A percentile compares a stretch with the other conserved stretches of the same genome.
Evolutionary conservation across 1,284 basidiomycete genomes (phyloP).

Genomic region (Malassezia slooffiae): DNA sequence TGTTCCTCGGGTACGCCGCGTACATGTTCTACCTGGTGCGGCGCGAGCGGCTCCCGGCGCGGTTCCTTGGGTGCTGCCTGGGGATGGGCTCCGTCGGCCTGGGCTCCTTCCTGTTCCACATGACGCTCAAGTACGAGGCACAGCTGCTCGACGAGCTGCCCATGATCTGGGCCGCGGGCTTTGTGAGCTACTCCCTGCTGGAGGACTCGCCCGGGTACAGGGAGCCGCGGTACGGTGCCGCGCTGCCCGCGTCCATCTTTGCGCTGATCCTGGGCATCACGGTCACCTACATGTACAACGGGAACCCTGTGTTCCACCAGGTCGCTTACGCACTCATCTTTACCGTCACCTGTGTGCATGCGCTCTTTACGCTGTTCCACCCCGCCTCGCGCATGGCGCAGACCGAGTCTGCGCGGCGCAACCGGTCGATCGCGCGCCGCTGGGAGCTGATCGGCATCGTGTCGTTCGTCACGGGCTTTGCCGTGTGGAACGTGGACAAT

Average conservation of each 20-base stretch:
- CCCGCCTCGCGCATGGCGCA: constrained; percentile 16
- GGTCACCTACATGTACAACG: constrained; percentile 47
- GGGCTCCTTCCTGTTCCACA: constrained; percentile 38
- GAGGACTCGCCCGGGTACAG: constrained; percentile 22
- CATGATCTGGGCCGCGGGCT: constrained; percentile 42
- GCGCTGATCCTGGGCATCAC: constrained; percentile 25
- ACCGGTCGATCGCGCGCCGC: constrained; percentile 14
- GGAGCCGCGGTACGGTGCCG: constrained; percentile 17
- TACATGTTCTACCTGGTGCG: constrained; percentile 37
- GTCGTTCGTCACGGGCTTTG: constrained; percentile 48
- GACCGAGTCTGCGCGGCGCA: constrained; percentile 5
- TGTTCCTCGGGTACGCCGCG: constrained; percentile 48
- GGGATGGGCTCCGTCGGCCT: constrained; percentile 28
- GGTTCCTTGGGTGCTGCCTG: constrained; percentile 26
- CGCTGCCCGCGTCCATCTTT: constrained; percentile 19
- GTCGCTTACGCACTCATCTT: constrained; percentile 50
- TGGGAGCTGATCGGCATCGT: constrained; percentile 15
- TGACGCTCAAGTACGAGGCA: constrained; percentile 35
- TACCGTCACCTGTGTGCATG: constrained; percentile 32
- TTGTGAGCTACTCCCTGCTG: constrained; percentile 30
- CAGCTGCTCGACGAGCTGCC: constrained; percentile 45
- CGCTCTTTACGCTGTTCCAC: constrained; percentile 34
- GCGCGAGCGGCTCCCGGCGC: constrained; percentile 20
- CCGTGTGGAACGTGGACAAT: constrained; percentile 53
- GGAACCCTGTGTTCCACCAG: constrained; percentile 53